These are phyloP conservation scores for Stropharia rugosoannulata DNA, from an alignment of 768 basidiomycete species.

Conservation along the genomic window DNA sequence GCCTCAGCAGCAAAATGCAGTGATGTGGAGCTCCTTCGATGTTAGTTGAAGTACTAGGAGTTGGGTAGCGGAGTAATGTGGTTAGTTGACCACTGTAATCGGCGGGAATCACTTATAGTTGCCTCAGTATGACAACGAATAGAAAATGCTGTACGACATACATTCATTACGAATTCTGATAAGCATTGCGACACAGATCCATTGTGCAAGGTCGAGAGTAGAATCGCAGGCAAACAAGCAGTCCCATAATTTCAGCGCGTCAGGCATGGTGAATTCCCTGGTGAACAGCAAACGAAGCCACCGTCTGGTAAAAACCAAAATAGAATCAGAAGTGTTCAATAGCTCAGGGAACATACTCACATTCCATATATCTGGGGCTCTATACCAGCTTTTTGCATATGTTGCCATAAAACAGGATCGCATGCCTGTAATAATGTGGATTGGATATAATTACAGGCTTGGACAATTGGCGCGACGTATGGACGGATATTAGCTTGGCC, in stretches of 20 bases:
- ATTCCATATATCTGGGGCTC: conserved; percentile 98
- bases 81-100: conserved; percentile 89
- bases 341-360: conserved; percentile 45
- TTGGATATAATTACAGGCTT: conserved; percentile 81
- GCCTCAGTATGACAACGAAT: conserved; percentile 12
- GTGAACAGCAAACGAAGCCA: conserved; percentile 95
- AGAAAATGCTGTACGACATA: conserved; percentile 37
- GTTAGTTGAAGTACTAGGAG: conserved; percentile 35
- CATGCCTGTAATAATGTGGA: conserved; percentile 66
- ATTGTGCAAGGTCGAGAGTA: conserved; percentile 72
- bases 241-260: conserved; percentile 93
- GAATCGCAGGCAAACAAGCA: conserved; percentile 89
- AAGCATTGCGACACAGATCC: conserved; percentile 94
- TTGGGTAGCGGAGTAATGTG: conserved; percentile 82
- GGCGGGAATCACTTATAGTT: conserved; percentile 68
- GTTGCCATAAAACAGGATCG: conserved; percentile 77
- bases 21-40: conserved; percentile 49
- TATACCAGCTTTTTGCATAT: conserved; percentile 76
- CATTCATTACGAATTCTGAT: conserved; percentile 89
- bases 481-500: conserved; percentile 54
- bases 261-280: conserved; percentile 80
- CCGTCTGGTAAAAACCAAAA: conserved; percentile 49
- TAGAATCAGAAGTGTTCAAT: conserved; percentile 2
- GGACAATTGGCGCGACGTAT: conserved; percentile 83
- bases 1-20: conserved; percentile 70